phyloP scores from a whole-genome alignment of 352 stramenopile species.

The Globisporangium middletonii region DNA sequence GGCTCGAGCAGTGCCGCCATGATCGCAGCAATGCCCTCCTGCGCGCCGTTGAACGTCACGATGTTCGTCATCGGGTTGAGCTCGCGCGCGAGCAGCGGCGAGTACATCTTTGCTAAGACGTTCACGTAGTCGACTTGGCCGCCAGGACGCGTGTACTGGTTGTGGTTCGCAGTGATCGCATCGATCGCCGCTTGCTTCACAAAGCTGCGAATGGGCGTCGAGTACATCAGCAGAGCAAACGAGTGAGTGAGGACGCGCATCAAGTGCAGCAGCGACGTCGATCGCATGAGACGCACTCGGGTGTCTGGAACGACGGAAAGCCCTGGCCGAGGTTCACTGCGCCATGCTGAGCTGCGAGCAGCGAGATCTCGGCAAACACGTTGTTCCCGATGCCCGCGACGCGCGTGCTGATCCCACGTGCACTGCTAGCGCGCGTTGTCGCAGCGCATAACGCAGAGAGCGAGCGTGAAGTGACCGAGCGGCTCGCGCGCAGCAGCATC shows the following conservation, averaged over 20 bases:
- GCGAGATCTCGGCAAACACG: conserved; percentile 87
- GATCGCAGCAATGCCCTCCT: conserved; percentile 82
- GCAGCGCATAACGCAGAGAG: neutral
- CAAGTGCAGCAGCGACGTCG: no score
- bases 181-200: conserved; percentile 84
- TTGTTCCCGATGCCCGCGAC: conserved; percentile 64
- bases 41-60: conserved; percentile 85
- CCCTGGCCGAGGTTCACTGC: conserved; percentile 95
- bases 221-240: neutral
- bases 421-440: neutral
- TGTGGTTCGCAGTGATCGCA: conserved; percentile 70
- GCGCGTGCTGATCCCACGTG: conserved; percentile 50
- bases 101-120: conserved; percentile 78
- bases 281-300: conserved; percentile 23
- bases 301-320: conserved; percentile 94
- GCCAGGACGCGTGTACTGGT: conserved; percentile 89
- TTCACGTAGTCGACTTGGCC: conserved; percentile 76
- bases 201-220: conserved; percentile 36
- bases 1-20: conserved; percentile 73
- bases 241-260: no score
- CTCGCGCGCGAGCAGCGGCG: conserved; percentile 48
- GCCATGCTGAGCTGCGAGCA: conserved; percentile 66
- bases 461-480: neutral
- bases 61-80: conserved; percentile 77
- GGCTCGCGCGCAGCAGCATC: no score